Percentiles rank a stretch among this genome's conserved stretches.
Conservation (phyloP, 805 yeast species). For the Wickerhamomyces silvicola region DNA sequence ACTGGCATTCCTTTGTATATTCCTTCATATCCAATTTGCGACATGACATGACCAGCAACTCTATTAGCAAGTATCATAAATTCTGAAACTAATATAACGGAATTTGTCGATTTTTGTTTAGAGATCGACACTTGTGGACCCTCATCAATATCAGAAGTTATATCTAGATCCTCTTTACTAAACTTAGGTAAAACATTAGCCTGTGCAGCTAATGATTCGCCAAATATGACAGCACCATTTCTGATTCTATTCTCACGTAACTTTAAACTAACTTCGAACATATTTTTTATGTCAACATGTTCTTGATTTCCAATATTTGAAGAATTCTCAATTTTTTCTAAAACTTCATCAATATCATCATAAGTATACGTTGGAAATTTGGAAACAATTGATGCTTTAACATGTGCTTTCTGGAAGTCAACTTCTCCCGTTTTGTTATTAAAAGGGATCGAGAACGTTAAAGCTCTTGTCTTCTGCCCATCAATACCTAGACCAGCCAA, state of each 20-base stretch:
- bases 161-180: constrained; percentile 1
- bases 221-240: constrained; percentile 35
- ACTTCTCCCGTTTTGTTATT: constrained; percentile 20
- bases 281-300: constrained; percentile 28
- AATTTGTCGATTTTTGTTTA: constrained; percentile 30
- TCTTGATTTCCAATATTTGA: constrained; percentile 4
- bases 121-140: constrained; percentile 15
- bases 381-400: constrained; percentile 36
- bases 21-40: constrained; percentile 40
- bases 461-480: constrained; percentile 36
- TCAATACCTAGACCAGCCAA: constrained; percentile 46
- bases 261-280: constrained; percentile 27
- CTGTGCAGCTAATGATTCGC: constrained; percentile 26
- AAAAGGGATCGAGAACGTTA: constrained; percentile 35
- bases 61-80: constrained; percentile 76
- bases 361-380: constrained; percentile 57
- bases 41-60: constrained; percentile 46
- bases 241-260: constrained; percentile 26
- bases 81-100: constrained; percentile 70
- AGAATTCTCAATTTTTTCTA: constrained; percentile 20
- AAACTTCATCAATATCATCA: constrained; percentile 47
- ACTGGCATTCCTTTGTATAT: constrained; percentile 33
- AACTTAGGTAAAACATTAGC: constrained; percentile 6
- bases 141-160: constrained; percentile 6
- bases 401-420: constrained; percentile 21